Percentiles rank a stretch among this genome's conserved stretches.
Evolutionary conservation across 2,329 filamentous ascomycete genomes (phyloP).

Genomic region (Xylariaceae sp.): DNA sequence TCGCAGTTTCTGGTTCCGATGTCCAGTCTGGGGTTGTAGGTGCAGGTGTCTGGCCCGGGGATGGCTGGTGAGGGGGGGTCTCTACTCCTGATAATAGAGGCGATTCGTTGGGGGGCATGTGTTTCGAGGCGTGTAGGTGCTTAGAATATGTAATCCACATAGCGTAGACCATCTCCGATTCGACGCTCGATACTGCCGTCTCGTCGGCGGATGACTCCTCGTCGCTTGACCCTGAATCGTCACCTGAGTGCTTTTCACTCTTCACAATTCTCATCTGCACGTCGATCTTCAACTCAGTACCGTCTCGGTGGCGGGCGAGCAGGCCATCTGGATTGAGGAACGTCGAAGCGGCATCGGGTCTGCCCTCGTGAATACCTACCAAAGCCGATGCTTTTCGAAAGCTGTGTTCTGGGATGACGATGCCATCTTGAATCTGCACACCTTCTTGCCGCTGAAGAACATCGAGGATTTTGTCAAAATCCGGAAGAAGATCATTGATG

Average conservation of each 20-base stretch:
- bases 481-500: slow-evolving; percentile 78
- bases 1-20: slow-evolving; percentile 51
- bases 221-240: slow-evolving; percentile 29
- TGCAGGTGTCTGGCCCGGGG: slow-evolving; percentile 67
- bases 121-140: slow-evolving; percentile 76
- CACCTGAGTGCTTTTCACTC: slow-evolving; percentile 66
- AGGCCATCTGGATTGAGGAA: slow-evolving; percentile 85
- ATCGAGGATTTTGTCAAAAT: slow-evolving; percentile 79
- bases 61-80: slow-evolving; percentile 76
- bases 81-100: slow-evolving; percentile 60
- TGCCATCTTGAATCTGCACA: slow-evolving; percentile 81
- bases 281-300: slow-evolving; percentile 88
- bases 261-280: slow-evolving; percentile 95
- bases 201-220: slow-evolving; percentile 35
- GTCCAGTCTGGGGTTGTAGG: slow-evolving; percentile 56
- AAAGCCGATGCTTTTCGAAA: slow-evolving; percentile 87
- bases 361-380: slow-evolving; percentile 78
- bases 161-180: slow-evolving; percentile 83
- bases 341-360: slow-evolving; percentile 70
- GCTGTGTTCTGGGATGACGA: slow-evolving; percentile 93
- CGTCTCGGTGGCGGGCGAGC: slow-evolving; percentile 83
- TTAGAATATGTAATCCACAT: slow-evolving; percentile 97
- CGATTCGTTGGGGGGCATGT: slow-evolving; percentile 53
- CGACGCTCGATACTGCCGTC: slow-evolving; percentile 46
- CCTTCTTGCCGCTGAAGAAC: slow-evolving; percentile 85